Evolutionary conservation across 495 filamentous ascomycete genomes (phyloP), one percentile per base, ranked within the genome.

Genomic region (Penicillium silybi): DNA sequence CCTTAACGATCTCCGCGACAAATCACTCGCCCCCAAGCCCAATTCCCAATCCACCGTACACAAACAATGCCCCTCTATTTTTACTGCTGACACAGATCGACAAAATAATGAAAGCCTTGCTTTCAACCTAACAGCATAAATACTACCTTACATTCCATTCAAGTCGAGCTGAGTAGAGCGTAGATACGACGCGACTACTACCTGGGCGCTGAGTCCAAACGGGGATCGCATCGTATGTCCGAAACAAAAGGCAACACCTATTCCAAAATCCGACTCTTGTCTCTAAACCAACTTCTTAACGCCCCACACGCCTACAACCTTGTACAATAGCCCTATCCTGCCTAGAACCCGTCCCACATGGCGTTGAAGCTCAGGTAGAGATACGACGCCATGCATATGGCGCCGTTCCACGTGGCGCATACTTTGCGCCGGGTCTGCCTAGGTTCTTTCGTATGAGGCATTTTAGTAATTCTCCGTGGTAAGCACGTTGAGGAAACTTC

Each of bases 141-240:
- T 45, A 44, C 49, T 29, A 40, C 32, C 40, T 50, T n/a, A 23
- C 40, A 44, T 50, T 44, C 40, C 26, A 13, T 13, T 3, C 29
- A 10, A 13, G 11, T 15, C 8, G 29, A 32, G 29, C 29, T 32
- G 11, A 32, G 9, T 11, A 1, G 11, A 15, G 29, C 13, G 29
- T 10, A 15, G 11, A 32, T 32, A 15, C 29, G 10, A 13, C 29
- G 10, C 29, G 9, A 32, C 29, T 4, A 3, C 13, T 1, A 13
- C 4, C 11, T 13, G 10, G 29, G 29, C 29, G 4, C 11, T 4
- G 3, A 13, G 22, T 23, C 11, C 10, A 8, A 13, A 13, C 4
- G 11, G 29, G 9, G 29, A 32, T 32, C 26, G 9, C 9, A 9
- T 29, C 29, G 10, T 10, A 0, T 13, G 6, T 10, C 8, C 2